Percentiles rank a stretch among this genome's conserved stretches.
These are phyloP conservation scores for Blumeriella jaapii DNA, from an alignment of 2,329 filamentous ascomycete genomes.

Conservation along the genomic window DNA sequence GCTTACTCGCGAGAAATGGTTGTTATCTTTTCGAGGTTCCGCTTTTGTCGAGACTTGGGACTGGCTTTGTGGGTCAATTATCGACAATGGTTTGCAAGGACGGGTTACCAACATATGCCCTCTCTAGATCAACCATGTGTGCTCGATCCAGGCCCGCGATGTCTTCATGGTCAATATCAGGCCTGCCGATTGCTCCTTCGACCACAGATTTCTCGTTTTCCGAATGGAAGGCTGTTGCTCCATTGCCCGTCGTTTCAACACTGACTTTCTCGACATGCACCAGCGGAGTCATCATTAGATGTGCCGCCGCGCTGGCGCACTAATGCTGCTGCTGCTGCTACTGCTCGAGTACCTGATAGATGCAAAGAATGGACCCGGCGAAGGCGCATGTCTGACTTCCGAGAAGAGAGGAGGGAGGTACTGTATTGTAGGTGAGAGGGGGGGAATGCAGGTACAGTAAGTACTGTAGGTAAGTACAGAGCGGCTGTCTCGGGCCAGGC, in stretches of 20 bases:
- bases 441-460: too few relatives aligned
- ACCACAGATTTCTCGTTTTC: conserved; percentile 12
- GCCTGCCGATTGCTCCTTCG: conserved; percentile 14
- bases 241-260: conserved; percentile 12
- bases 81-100: neutral
- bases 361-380: too few relatives aligned
- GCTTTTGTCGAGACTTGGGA: conserved; percentile 16
- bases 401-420: too few relatives aligned
- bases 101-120: conserved; percentile 11
- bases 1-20: conserved; percentile 9
- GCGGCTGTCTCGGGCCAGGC: neutral
- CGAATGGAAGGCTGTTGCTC: conserved; percentile 12
- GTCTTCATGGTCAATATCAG: conserved; percentile 22
- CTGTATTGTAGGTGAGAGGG: too few relatives aligned
- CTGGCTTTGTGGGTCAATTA: conserved; percentile 6
- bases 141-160: conserved; percentile 22
- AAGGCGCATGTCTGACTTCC: too few relatives aligned
- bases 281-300: conserved; percentile 12
- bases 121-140: conserved; percentile 20
- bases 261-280: conserved; percentile 12
- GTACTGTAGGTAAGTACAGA: neutral
- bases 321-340: too few relatives aligned
- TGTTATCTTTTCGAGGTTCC: conserved; percentile 10
- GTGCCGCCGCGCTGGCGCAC: too few relatives aligned
- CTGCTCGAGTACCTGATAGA: too few relatives aligned